phyloP scores from a whole-genome alignment of 208 protist genomes.

The Leishmania gerbilli region DNA sequence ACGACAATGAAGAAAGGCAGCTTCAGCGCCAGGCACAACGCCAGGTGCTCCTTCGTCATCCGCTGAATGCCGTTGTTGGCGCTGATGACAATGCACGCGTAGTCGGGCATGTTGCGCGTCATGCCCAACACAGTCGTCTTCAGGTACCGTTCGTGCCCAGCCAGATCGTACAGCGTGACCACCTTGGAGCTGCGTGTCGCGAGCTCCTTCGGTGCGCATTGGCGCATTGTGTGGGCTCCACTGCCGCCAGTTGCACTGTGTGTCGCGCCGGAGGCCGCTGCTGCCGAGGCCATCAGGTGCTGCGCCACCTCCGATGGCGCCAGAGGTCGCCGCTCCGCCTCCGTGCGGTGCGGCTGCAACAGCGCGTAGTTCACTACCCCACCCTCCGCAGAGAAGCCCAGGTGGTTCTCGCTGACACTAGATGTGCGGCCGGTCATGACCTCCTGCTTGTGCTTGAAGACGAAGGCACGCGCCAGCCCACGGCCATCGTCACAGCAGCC shows the following conservation, averaged over 20 bases:
- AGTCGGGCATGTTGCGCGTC: slow-evolving; percentile 96
- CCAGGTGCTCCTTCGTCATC: slow-evolving; percentile 97
- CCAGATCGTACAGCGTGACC: slow-evolving; percentile 97
- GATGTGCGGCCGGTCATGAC: slow-evolving; percentile 95
- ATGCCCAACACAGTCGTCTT: slow-evolving; percentile 98
- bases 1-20: slow-evolving; percentile 96
- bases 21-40: slow-evolving; percentile 95
- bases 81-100: slow-evolving; percentile 93
- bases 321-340: slow-evolving; percentile 15
- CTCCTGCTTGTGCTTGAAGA: slow-evolving; percentile 97
- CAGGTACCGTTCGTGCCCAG: slow-evolving; percentile 97
- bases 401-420: slow-evolving; percentile 94
- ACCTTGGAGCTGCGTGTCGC: slow-evolving; percentile 89
- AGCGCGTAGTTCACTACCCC: slow-evolving; percentile 91
- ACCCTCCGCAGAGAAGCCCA: slow-evolving; percentile 94
- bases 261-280: neutral
- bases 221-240: slow-evolving; percentile 20
- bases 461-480: slow-evolving; percentile 80
- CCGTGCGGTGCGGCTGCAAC: slow-evolving; percentile 19
- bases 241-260: neutral
- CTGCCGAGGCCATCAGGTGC: slow-evolving; percentile 2
- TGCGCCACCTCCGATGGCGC: slow-evolving; percentile 12
- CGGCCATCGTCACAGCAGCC: slow-evolving; percentile 91
- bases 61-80: slow-evolving; percentile 93
- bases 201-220: slow-evolving; percentile 78